Percentiles rank a stretch among this genome's conserved stretches.
Evolutionary conservation across 192 early-diverging fungal species (phyloP).

Genomic region (Neocallimastix lanati): DNA sequence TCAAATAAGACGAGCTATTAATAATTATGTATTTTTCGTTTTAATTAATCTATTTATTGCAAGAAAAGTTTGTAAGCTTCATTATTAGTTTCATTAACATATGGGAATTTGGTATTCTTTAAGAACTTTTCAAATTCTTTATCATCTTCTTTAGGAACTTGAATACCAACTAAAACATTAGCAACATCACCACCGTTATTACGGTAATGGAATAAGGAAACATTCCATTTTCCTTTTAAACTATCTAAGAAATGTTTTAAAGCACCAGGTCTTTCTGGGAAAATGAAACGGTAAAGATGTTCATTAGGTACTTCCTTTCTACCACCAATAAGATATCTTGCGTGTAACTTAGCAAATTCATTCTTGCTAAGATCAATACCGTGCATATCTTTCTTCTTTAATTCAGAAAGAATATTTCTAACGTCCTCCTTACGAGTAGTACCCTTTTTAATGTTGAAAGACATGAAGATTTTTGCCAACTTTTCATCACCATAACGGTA

Average conservation of each 20-base stretch:
- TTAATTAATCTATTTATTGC: constrained; percentile 8
- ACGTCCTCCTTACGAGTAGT: constrained; percentile 48
- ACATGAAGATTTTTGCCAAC: constrained; percentile 74
- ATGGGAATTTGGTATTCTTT: constrained; percentile 62
- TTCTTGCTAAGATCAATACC: constrained; percentile 75
- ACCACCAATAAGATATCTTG: constrained; percentile 82
- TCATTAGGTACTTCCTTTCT: constrained; percentile 58
- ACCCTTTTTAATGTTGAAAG: constrained; percentile 46
- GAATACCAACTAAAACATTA: constrained; percentile 80
- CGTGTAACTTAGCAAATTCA: constrained; percentile 93
- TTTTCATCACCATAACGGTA: constrained; percentile 55
- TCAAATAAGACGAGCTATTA: too few species aligned
- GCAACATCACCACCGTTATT: constrained; percentile 91
- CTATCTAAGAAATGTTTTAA: constrained; percentile 66
- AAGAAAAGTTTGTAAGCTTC: constrained; percentile 70
- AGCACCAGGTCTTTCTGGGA: constrained; percentile 89
- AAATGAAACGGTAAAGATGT: constrained; percentile 81
- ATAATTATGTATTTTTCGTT: too few species aligned
- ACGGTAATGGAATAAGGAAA: constrained; percentile 89
- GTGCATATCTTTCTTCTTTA: constrained; percentile 41
- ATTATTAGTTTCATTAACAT: constrained; percentile 85
- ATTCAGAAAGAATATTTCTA: constrained; percentile 37
- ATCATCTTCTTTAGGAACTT: constrained; percentile 54
- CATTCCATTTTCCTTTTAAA: constrained; percentile 48
- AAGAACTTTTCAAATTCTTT: constrained; percentile 58